Conservation (phyloP, 345 rosid species). For the Cardamine resedifolia region DNA sequence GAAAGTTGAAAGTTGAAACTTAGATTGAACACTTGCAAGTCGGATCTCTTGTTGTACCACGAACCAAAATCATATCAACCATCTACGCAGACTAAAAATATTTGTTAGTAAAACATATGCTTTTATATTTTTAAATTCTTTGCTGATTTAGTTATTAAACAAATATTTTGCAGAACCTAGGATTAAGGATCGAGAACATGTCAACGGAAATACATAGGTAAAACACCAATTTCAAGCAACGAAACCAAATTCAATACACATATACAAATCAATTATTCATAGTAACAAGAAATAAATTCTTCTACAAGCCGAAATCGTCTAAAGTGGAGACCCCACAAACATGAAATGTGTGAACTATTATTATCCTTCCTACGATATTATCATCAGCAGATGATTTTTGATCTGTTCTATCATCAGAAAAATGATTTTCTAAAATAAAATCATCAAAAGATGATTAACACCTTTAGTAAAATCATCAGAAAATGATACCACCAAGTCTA, state of each 20-base stretch:
- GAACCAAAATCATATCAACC: background rate
- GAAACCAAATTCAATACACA: background rate
- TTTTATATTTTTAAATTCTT: background rate
- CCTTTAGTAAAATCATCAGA: constrained; percentile 26
- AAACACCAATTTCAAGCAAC: background rate
- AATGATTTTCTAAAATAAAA: constrained; percentile 9
- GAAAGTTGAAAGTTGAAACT: too few relatives aligned
- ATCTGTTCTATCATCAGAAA: constrained; percentile 29
- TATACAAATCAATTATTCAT: background rate
- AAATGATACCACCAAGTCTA: constrained; percentile 20
- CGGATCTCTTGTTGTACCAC: background rate
- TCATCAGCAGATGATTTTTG: constrained; percentile 26
- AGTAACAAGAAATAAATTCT: constrained; percentile 9
- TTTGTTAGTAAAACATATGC: background rate
- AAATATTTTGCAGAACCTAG: background rate
- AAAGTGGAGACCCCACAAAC: background rate
- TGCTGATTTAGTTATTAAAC: background rate
- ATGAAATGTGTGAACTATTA: constrained; percentile 21
- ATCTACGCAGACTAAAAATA: background rate
- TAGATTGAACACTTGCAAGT: background rate
- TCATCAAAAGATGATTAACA: constrained; percentile 36
- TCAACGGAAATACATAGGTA: background rate
- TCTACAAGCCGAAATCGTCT: constrained; percentile 6
- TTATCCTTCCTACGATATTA: background rate
- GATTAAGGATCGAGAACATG: background rate